Evolutionary conservation across 192 early-diverging fungal species (phyloP).

Genomic region (Nowakowskiella sp.): DNA sequence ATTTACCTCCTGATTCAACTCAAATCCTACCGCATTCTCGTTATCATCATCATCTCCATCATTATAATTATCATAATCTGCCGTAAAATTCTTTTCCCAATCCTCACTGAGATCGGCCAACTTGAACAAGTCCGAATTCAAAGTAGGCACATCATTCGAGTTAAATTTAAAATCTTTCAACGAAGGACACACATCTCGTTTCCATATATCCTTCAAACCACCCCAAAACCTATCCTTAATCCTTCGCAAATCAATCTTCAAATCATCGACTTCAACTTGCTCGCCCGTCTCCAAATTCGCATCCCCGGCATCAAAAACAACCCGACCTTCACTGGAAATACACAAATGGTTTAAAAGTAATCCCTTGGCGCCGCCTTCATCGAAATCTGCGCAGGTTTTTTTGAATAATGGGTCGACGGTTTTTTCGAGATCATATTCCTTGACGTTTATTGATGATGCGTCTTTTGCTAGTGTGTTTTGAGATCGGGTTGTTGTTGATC

Average conservation of each 20-base stretch:
- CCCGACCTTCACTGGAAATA: conserved; percentile 72
- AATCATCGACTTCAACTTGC: conserved; percentile 26
- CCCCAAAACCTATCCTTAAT: conserved; percentile 36
- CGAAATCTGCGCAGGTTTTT: conserved; percentile 97
- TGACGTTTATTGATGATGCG: conserved; percentile 64
- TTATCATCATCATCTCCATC: conserved; percentile 4
- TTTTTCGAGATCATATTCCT: conserved; percentile 88
- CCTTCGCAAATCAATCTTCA: conserved; percentile 15
- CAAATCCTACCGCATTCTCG: neutral
- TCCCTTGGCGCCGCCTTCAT: conserved; percentile 91
- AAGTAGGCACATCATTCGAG: conserved; percentile 23
- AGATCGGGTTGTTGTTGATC: conserved; percentile 9
- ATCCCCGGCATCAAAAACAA: conserved; percentile 93
- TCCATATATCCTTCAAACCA: conserved; percentile 30
- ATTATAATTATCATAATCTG: conserved; percentile 3
- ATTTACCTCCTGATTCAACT: too few relatives aligned
- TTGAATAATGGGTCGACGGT: conserved; percentile 91
- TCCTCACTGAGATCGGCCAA: neutral
- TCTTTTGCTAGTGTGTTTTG: conserved; percentile 74
- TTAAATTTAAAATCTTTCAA: conserved; percentile 64
- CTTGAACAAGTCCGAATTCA: conserved; percentile 2
- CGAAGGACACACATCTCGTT: conserved; percentile 58
- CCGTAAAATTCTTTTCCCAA: conserved; percentile 7
- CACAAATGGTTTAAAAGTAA: conserved; percentile 81
- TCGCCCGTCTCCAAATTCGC: conserved; percentile 42